Evolutionary conservation across 108 stramenopile genomes (phyloP), one percentile per base, ranked within the genome.

Genomic region (Cyclotella baltica): DNA sequence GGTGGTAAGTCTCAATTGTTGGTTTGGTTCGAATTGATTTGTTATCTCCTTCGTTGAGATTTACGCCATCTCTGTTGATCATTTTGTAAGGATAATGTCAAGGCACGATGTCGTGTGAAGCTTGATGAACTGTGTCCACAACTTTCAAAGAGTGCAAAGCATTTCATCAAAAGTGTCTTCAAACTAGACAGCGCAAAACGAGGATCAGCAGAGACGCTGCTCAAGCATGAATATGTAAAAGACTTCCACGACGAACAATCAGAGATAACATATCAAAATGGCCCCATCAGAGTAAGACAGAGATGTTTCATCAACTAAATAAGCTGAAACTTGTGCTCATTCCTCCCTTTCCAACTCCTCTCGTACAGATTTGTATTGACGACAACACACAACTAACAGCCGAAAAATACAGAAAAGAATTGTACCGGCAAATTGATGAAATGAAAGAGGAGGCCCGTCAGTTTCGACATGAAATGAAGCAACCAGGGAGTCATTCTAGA

Each of bases 201-300:
- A 50, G 75, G 88, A 13, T 66, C 84, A 2, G 90, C 92, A 3
- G 88, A 78, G 43, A 85, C 83, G 8, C 88, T 91, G 19, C 75
- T 96, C 62, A 72, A 69, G 68, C 92, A 96, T 70, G 78, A 89
- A 4, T 96, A 92, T 67, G 81, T 95, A 16, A 83, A 87, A n/a
- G 87, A 90, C 35, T 92, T 96, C 47, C 90, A 94, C 75, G 83
- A 93, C 67, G 87, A 87, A 15, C 84, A 85, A 61, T 77, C 84
- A 27, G 92, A 90, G 83, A 75, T 83, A 5, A 25, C 27, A 15
- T 90, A 81, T 64, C 69, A 69, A 11, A 40, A 80, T 46, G 87
- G 83, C 4, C 83, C 83, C 1, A 84, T 88, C 27, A 66, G 72
- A 55, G 70, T 58, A 57, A 70, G 22, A 27, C n/a, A 29, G 9